phyloP scores from a whole-genome alignment of 2,329 filamentous ascomycete genomes.

The Fusarium brevicatenulatum region DNA sequence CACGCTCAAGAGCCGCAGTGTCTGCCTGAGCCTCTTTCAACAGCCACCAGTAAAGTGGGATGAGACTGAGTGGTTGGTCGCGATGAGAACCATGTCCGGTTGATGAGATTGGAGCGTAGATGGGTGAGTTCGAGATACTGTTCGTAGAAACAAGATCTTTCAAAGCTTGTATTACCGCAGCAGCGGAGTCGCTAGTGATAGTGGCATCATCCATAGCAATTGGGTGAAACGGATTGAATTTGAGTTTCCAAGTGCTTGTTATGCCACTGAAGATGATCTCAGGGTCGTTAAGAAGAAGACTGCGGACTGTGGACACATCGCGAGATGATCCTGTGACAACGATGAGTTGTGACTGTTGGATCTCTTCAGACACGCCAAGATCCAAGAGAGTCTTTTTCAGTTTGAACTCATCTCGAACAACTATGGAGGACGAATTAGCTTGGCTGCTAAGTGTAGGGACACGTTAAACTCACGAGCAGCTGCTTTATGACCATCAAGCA shows the following conservation, averaged over 20 bases:
- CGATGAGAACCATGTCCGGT: background rate
- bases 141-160: background rate
- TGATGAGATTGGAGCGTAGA: background rate
- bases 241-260: background rate
- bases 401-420: background rate
- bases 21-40: background rate
- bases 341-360: background rate
- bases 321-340: background rate
- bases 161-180: background rate
- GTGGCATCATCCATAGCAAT: background rate
- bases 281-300: background rate
- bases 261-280: background rate
- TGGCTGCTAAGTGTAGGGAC: accelerated
- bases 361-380: background rate
- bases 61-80: background rate
- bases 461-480: background rate
- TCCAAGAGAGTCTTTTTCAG: background rate
- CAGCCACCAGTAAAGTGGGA: background rate
- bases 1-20: background rate
- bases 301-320: background rate
- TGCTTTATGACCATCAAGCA: background rate
- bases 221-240: background rate
- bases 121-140: background rate
- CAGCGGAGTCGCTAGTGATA: background rate
- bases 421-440: background rate